phyloP scores from a whole-genome alignment of 179 eudicot species.

The Patellifolia procumbens region DNA sequence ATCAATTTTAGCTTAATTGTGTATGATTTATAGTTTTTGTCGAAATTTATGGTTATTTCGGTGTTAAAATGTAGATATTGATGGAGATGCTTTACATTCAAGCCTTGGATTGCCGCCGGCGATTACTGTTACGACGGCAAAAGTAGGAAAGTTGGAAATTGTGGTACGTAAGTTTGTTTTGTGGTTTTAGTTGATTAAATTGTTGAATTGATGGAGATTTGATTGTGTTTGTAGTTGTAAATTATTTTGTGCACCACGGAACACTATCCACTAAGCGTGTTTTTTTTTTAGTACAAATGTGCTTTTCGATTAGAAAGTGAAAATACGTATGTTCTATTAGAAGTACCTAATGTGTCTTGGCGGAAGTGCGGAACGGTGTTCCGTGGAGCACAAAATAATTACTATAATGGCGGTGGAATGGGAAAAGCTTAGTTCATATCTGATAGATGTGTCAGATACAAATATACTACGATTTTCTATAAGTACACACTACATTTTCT shows the following conservation, averaged over 20 bases:
- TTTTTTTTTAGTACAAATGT: too few relatives aligned
- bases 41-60: slow-evolving; percentile 15
- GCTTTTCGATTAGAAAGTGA: too few relatives aligned
- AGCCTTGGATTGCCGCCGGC: slow-evolving; percentile 93
- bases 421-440: too few relatives aligned
- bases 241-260: background rate
- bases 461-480: too few relatives aligned
- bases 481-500: too few relatives aligned
- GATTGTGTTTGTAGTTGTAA: background rate
- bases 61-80: slow-evolving; percentile 53
- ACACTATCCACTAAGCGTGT: too few relatives aligned
- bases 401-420: too few relatives aligned
- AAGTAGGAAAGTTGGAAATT: slow-evolving; percentile 89
- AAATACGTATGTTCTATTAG: too few relatives aligned
- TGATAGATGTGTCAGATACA: too few relatives aligned
- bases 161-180: slow-evolving; percentile 43
- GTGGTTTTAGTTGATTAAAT: background rate
- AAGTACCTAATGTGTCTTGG: too few relatives aligned
- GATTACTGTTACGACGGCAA: slow-evolving; percentile 75
- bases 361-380: too few relatives aligned
- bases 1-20: background rate
- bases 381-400: too few relatives aligned
- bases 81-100: slow-evolving; percentile 93
- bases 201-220: slow-evolving; percentile 4
- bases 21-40: slow-evolving; percentile 1